Conservation (phyloP, 768 basidiomycete species). For the Neoboletus subvelutipes region DNA sequence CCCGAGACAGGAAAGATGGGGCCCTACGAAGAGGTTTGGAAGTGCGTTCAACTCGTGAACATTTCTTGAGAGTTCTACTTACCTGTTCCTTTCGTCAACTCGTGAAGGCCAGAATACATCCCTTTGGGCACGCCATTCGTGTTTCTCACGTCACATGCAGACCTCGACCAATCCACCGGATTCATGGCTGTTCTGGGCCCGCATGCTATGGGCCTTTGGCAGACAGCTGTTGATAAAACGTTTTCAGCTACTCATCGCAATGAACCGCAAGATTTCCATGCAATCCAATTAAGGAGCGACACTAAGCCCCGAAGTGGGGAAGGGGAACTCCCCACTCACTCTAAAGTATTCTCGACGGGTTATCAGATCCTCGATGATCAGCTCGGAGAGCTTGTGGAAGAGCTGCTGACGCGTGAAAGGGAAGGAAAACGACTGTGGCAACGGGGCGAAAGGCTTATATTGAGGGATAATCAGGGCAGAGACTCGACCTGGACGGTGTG, state of each 20-base stretch:
- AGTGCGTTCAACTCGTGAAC: constrained; percentile 7
- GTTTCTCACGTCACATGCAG: constrained; percentile 16
- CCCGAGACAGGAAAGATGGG: constrained; percentile 15
- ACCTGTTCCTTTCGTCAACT: background rate
- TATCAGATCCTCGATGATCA: constrained; percentile 10
- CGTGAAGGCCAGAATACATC: constrained; percentile 9
- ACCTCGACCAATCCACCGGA: constrained; percentile 8
- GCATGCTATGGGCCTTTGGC: constrained; percentile 19
- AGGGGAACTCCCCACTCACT: background rate
- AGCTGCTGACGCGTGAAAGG: background rate
- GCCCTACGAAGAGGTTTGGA: constrained; percentile 23
- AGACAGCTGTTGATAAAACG: background rate
- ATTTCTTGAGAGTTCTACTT: background rate
- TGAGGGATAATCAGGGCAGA: background rate
- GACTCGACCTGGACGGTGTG: constrained; percentile 16
- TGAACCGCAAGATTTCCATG: constrained; percentile 1
- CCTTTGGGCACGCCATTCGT: constrained; percentile 9
- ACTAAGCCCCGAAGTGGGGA: background rate
- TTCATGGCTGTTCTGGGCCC: constrained; percentile 22
- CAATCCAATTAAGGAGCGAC: constrained; percentile 4
- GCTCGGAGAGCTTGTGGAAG: constrained; percentile 1
- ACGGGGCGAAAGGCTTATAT: constrained; percentile 4
- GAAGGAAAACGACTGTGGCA: constrained; percentile 7
- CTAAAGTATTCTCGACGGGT: constrained; percentile 12
- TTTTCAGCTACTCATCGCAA: background rate